Evolutionary conservation across 768 basidiomycete species (phyloP), one percentile per base, ranked within the genome.

Genomic region (Porpolomopsis calyptriformis): DNA sequence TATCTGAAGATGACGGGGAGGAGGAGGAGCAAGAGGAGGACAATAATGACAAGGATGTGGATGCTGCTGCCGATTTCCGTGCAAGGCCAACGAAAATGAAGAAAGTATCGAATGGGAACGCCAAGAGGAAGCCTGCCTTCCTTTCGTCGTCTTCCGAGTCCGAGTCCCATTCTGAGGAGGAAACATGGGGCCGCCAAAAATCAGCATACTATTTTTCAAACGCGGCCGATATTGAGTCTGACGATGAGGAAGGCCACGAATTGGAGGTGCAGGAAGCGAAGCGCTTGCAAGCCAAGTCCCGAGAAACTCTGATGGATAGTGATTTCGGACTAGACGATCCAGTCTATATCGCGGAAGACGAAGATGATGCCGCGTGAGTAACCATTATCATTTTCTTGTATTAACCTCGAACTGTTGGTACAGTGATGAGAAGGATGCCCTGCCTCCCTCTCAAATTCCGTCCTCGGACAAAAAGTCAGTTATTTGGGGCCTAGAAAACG

Each of bases 181-280:
- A 89, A 61, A 76, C 74, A 1, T 97, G 92, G 92, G 92, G 92
- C 8, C 71, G 68, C 49, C 76, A 78, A 51, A 82, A 82, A 62
- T 71, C 78, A 33, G 82, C 78, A 3, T 97, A 93, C 64, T 94
- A 94, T 58, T 78, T 87, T 3, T 86, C 85, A 3, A 90, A 89
- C 60, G 88, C 85, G 25, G 82, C 72, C 27, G 67, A 85, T 45
- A 66, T 89, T 29, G 87, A 87, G 43, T 83, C 82, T 29, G 86
- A 87, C 53, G 84, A 93, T 52, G 92, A 94, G 55, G 92, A 94
- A 61, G 85, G 80, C 26, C 77, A 86, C 56, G 83, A 85, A 52
- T 65, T 94, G 41, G 91, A 97, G 57, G 88, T 89, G 59, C 80
- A 84, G 58, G 92, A 97, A 61, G 87, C 85, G 5, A 79, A 65